Base-by-base conservation (phyloP, 2,329 filamentous ascomycete species). In the Phialemonium atrogriseum region DNA sequence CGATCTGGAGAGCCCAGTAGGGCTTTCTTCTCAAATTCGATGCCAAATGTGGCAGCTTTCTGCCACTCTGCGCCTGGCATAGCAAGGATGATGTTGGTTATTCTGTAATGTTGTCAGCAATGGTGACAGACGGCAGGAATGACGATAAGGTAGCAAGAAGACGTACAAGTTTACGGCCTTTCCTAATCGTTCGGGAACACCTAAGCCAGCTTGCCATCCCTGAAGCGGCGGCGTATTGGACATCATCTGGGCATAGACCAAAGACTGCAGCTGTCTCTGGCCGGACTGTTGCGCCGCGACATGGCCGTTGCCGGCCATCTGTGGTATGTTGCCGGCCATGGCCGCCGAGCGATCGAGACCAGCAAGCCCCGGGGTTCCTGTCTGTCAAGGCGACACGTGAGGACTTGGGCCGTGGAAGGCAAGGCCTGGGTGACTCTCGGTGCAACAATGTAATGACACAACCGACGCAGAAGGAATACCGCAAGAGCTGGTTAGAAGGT, bases 281-380 rank as follows among this genome's bases (percentile, higher is more conserved):
- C 13, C 34, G 10, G 24, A 33, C 37, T 54, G 54, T 41, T 50
- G 57, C 45, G 58, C 57, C 51, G 66, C 58, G 54, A 66, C 62
- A 36, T 59, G 58, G 51, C 57, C 61, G 42, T 55, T 58, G 38
- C 55, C 57, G 49, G 56, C 61, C 68, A 75, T 73, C 47, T 71
- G 70, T 52, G 66, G 65, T 57, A 75, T 67, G 45, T 73, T 74
- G 50, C 66, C 70, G 59, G 71, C 70, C 71, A 77, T 76, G 56
- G 66, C 66, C 61, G 64, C 64, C 43, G 39, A 37, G 31, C 36
- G 11, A 35, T 35, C 32, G 36, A 28, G 28, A 26, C 15, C 26
- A 34, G 43, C 37, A 44, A 28, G 28, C 36, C 22, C 29, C 33
- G 25, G 23, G 20, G 27, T n/a, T n/a, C n/a, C n/a, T n/a, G n/a